These are phyloP conservation scores for Litchi chinensis DNA, from an alignment of 345 rosid species.

Conservation along the genomic window DNA sequence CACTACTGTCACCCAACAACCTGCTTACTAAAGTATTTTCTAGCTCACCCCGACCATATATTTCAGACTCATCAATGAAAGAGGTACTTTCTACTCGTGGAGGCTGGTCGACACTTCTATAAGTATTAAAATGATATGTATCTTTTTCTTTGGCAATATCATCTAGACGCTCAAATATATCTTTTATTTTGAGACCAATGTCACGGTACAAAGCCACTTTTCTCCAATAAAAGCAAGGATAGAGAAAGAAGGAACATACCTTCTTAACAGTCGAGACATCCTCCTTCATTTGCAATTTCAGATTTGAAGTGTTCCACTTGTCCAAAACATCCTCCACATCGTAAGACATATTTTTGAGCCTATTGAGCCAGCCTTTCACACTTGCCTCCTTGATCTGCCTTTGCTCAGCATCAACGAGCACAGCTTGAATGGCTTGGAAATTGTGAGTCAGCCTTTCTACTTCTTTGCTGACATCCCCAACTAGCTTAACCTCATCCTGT, in stretches of 20 bases:
- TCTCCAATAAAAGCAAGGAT: not conserved
- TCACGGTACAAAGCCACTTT: not conserved
- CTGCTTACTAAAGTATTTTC: not conserved
- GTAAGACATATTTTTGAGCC: not conserved
- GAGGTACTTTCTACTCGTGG: not conserved
- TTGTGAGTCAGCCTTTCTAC: not conserved
- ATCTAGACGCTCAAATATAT: not conserved
- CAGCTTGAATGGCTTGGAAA: not conserved
- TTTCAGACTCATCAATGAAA: not conserved
- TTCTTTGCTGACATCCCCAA: not conserved
- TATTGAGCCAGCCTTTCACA: not conserved
- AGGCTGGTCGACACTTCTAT: too few relatives aligned
- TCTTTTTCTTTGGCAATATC: not conserved
- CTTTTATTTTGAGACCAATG: constrained; percentile 7
- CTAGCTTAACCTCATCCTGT: not conserved
- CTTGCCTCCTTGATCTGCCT: not conserved
- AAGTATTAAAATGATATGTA: not conserved
- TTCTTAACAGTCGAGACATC: not conserved
- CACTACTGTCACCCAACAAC: not conserved
- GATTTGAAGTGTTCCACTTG: not conserved
- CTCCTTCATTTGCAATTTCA: not conserved
- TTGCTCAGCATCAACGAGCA: not conserved
- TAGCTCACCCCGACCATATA: not conserved
- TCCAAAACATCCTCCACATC: constrained; percentile 1
- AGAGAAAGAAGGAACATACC: not conserved